Evolutionary conservation across 2,329 filamentous ascomycete species (phyloP).

Genomic region (Whalleya microplaca): DNA sequence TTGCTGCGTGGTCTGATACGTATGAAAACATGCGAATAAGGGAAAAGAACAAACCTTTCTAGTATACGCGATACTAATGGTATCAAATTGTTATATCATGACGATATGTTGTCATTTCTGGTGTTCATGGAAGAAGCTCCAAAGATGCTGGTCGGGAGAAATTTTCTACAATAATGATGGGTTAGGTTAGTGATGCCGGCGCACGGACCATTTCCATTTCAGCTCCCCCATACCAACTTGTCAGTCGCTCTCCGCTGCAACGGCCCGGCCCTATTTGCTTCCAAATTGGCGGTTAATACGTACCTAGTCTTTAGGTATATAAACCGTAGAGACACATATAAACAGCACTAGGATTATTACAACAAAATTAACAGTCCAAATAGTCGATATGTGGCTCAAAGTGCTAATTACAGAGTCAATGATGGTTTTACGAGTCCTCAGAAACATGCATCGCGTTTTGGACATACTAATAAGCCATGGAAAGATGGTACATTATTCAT

Average conservation of each 20-base stretch:
- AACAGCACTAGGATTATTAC: too few species aligned
- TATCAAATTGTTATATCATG: background rate
- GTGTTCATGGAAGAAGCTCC: background rate
- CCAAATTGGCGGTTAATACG: too few species aligned
- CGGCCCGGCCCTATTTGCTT: background rate
- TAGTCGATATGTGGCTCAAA: too few species aligned
- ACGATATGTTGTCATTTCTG: background rate
- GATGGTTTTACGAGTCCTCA: too few species aligned
- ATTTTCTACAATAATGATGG: background rate
- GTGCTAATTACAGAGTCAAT: too few species aligned
- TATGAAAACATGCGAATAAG: slow-evolving; percentile 2
- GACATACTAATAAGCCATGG: too few species aligned
- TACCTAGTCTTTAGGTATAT: too few species aligned
- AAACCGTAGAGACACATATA: too few species aligned
- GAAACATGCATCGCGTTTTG: too few species aligned
- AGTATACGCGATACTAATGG: background rate
- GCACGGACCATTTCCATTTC: background rate
- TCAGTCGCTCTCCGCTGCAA: background rate
- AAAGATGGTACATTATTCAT: too few species aligned
- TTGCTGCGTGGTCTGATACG: slow-evolving; percentile 21
- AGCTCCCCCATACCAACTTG: background rate
- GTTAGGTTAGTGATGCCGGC: background rate
- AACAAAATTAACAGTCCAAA: too few species aligned
- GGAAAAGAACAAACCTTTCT: slow-evolving; percentile 13
- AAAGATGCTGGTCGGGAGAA: background rate